Conservation (phyloP, 176 grass and related monocot genomes). For the Zoysia japonica region DNA sequence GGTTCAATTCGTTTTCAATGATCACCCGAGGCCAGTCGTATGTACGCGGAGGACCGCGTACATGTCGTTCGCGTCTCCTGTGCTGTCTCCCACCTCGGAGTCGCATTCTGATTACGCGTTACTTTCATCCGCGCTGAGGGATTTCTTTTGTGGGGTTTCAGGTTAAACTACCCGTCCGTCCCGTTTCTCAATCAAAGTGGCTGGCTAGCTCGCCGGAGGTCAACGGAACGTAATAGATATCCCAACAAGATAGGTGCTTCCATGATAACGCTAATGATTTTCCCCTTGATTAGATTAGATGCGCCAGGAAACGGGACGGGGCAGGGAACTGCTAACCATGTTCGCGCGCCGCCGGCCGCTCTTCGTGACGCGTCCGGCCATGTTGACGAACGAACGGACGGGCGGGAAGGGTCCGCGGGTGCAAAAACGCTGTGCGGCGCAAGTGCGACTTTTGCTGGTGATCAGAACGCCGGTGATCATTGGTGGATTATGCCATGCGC, state of each 20-base stretch:
- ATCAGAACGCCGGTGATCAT: background rate
- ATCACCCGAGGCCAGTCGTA: background rate
- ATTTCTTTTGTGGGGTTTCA: background rate
- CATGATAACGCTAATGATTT: slow-evolving; percentile 14
- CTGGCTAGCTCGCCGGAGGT: background rate
- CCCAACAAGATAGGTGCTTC: background rate
- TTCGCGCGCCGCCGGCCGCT: background rate
- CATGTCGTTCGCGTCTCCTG: background rate
- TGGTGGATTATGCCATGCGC: background rate
- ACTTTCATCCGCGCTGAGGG: background rate
- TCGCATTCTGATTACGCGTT: too few species aligned
- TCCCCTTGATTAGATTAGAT: too few species aligned
- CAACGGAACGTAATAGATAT: background rate
- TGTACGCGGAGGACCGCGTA: background rate
- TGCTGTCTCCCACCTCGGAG: background rate
- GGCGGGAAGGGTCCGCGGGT: too few species aligned
- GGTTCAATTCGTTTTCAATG: background rate
- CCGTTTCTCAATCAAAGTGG: background rate
- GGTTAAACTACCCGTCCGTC: background rate
- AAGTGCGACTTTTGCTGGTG: background rate
- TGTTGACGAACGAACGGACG: background rate
- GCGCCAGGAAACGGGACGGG: too few species aligned
- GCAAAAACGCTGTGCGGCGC: background rate
- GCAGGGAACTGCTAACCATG: background rate
- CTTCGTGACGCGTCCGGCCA: background rate